Evolutionary conservation across 164 flowering plant species (phyloP), one percentile per base, ranked within the genome.

Genomic region (Berberis thunbergii): DNA sequence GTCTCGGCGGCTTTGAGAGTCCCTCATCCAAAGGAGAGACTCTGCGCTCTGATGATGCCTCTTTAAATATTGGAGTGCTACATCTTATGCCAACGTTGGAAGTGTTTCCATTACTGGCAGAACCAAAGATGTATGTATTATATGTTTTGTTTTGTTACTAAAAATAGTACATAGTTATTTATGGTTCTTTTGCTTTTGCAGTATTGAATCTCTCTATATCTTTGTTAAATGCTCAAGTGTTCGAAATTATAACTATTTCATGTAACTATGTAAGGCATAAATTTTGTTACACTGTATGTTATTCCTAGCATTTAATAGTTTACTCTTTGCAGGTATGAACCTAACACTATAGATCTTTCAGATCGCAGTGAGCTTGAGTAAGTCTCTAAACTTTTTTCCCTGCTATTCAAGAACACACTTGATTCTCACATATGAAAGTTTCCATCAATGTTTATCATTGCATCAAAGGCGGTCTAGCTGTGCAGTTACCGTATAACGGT

Each of bases 41-140:
- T 62, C 67, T 94, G 65, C 93, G 97, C 7, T 80, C 97, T 64
- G 99, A 95, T 79, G 96, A 95, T 72, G 87, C 78, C 64, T 58
- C 91, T 64, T 69, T 95, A 66, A 91, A 95, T 71, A 77, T 95
- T 67, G 99, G 99, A 41, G 99, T 95, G 67, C 91, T 95, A 50
- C 97, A 95, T 80, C 89, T 95, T 59, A 91, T 86, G n/a, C 97
- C 99, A 40, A 78, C 92, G 44, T 72, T 91, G 80, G 99, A 95
- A 72, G 97, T 91, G 73, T 91, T 91, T 73, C 99, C 99, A 45
- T 68, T 86, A 50, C 72, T 95, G 78, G 89, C 84, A 1, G 88
- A 89, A 69, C 84, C 86, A 52, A 91, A 91, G 77, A 80, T 58
- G 99, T 89, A 84, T 38, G 57, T 41, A 43, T 3, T 49, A 45